Percentiles rank a stretch among this genome's conserved stretches.
Evolutionary conservation across 139 green algal species (phyloP).

Genomic region (Penium margaritaceum): DNA sequence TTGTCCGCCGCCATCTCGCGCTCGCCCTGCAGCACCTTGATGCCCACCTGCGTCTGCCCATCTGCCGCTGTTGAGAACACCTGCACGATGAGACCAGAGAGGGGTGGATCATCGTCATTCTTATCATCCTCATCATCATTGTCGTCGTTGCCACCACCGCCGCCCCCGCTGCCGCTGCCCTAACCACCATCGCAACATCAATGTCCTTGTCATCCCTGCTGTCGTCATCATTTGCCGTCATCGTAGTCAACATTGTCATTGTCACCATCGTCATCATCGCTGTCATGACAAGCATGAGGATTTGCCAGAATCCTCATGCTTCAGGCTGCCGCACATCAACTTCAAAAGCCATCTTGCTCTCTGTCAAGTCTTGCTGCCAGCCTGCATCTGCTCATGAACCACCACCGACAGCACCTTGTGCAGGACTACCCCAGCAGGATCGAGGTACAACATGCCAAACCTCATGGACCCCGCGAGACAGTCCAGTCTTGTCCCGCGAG

Average conservation of each 20-base stretch:
- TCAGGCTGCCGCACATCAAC: too few species aligned
- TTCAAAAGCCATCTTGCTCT: too few species aligned
- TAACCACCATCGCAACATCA: background rate
- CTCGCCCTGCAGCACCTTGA: too few species aligned
- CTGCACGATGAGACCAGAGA: conserved; percentile 50
- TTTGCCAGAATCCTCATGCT: too few species aligned
- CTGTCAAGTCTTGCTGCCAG: conserved; percentile 99
- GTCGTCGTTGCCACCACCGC: too few species aligned
- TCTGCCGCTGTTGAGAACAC: conserved; percentile 93
- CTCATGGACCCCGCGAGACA: too few species aligned
- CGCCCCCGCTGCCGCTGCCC: background rate
- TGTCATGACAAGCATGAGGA: too few species aligned
- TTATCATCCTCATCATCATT: too few species aligned
- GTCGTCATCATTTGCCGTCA: background rate
- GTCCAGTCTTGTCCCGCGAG: too few species aligned
- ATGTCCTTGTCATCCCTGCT: background rate
- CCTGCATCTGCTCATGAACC: conserved; percentile 87
- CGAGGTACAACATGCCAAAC: too few species aligned
- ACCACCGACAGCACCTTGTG: conserved; percentile 93
- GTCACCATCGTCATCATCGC: conserved; percentile 97
- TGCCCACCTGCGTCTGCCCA: conserved; percentile 91
- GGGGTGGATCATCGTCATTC: background rate
- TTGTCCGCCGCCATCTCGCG: too few species aligned
- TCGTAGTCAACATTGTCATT: conserved; percentile 63
- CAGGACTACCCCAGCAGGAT: too few species aligned